Percentiles rank a stretch among this genome's conserved stretches.
Conservation (phyloP, 1,284 basidiomycete genomes). For the Malassezia yamatoensis region DNA sequence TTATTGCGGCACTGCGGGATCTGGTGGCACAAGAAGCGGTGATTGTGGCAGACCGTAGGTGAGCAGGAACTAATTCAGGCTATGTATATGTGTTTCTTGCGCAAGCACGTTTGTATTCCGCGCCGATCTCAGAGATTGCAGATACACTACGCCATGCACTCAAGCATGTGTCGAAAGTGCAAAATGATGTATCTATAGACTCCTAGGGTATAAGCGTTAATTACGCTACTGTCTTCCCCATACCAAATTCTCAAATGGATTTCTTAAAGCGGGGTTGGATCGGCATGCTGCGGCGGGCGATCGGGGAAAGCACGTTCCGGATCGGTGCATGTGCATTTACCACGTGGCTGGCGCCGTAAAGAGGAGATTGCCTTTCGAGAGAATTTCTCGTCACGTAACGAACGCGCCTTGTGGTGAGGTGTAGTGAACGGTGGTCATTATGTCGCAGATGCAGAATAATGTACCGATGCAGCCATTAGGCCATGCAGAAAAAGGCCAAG, state of each 20-base stretch:
- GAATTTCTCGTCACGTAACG: too few species aligned
- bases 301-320: neutral
- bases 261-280: too few species aligned
- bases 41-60: neutral
- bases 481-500: conserved; percentile 1
- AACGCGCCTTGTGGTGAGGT: neutral
- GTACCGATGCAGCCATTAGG: neutral
- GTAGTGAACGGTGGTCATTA: conserved; percentile 1
- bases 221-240: too few species aligned
- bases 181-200: neutral
- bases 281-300: too few species aligned
- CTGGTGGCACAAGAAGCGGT: neutral
- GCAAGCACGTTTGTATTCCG: conserved; percentile 1
- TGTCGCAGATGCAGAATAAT: conserved; percentile 7
- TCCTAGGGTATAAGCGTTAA: neutral
- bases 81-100: conserved; percentile 13
- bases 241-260: too few species aligned
- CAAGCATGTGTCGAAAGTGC: conserved; percentile 9
- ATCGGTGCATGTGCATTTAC: neutral
- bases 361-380: too few species aligned
- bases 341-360: too few species aligned
- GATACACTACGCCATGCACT: conserved; percentile 3
- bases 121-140: neutral
- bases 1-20: conserved; percentile 23
- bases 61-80: neutral